These are phyloP conservation scores for Trichosporon sp. DNA, from an alignment of 1,284 basidiomycete genomes.

Conservation along the genomic window DNA sequence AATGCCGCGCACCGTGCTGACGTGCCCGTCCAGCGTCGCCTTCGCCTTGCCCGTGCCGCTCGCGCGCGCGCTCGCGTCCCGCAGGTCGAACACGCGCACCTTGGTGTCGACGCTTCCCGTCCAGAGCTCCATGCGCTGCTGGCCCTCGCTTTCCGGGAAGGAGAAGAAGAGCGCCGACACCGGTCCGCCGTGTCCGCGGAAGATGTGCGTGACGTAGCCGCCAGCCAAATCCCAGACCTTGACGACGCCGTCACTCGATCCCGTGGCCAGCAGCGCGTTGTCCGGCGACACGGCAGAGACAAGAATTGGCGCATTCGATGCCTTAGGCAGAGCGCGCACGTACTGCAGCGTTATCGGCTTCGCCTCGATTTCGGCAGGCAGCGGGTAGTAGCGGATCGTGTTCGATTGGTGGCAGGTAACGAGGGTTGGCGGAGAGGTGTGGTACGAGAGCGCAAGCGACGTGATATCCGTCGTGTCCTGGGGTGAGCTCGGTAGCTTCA, in stretches of 20 bases:
- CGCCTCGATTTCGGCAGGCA: conserved; percentile 35
- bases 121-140: conserved; percentile 66
- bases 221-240: conserved; percentile 92
- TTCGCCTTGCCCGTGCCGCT: conserved; percentile 58
- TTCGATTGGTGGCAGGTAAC: conserved; percentile 54
- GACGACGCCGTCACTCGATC: conserved; percentile 89
- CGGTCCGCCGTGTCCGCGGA: conserved; percentile 94
- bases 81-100: conserved; percentile 84
- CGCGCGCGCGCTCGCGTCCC: conserved; percentile 57
- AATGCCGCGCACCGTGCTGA: conserved; percentile 81
- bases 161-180: conserved; percentile 84
- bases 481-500: conserved; percentile 30
- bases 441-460: conserved; percentile 48
- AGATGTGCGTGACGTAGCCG: conserved; percentile 89
- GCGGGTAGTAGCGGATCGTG: conserved; percentile 53
- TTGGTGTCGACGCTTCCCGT: conserved; percentile 84
- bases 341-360: conserved; percentile 52
- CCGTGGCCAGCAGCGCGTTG: conserved; percentile 88
- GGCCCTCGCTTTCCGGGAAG: conserved; percentile 54
- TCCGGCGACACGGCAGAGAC: conserved; percentile 77
- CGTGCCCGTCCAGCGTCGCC: conserved; percentile 80
- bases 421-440: conserved; percentile 49
- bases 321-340: conserved; percentile 68
- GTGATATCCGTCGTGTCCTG: conserved; percentile 57
- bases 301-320: conserved; percentile 90